phyloP scores from a whole-genome alignment of 2,329 filamentous ascomycete genomes.

The Colletotrichum echinochloae region DNA sequence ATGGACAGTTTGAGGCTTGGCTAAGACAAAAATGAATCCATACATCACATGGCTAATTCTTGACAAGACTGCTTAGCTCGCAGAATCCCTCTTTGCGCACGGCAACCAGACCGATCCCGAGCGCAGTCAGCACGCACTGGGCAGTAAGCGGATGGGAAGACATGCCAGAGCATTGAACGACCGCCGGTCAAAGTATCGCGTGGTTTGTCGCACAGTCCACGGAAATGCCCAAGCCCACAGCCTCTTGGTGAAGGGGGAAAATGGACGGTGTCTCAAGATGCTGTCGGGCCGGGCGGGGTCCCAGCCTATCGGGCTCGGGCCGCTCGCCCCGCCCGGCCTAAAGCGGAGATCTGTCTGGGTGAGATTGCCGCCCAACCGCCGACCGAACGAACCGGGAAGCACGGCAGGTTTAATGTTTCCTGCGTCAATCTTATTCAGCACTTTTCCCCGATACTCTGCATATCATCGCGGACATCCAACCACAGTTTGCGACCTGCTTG shows the following conservation, averaged over 20 bases:
- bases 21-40: background rate
- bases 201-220: constrained; percentile 12
- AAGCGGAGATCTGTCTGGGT: constrained; percentile 10
- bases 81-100: constrained; percentile 9
- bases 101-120: background rate
- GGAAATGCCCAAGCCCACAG: constrained; percentile 6
- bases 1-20: background rate
- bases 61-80: background rate
- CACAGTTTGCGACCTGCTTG: background rate
- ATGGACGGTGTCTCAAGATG: constrained; percentile 34
- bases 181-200: constrained; percentile 7
- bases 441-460: background rate
- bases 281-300: constrained; percentile 39
- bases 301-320: too few species aligned
- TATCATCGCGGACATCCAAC: background rate
- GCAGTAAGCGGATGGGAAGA: background rate
- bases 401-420: background rate
- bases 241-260: background rate
- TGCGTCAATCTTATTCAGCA: background rate
- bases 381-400: constrained; percentile 9
- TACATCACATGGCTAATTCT: background rate
- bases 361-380: constrained; percentile 24
- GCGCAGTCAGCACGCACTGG: background rate
- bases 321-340: constrained; percentile 28
- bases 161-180: constrained; percentile 12